A percentile compares a stretch with the other conserved stretches of the same genome.
Conservation (phyloP, 1,284 basidiomycete species). For the Leccinum huronense region DNA sequence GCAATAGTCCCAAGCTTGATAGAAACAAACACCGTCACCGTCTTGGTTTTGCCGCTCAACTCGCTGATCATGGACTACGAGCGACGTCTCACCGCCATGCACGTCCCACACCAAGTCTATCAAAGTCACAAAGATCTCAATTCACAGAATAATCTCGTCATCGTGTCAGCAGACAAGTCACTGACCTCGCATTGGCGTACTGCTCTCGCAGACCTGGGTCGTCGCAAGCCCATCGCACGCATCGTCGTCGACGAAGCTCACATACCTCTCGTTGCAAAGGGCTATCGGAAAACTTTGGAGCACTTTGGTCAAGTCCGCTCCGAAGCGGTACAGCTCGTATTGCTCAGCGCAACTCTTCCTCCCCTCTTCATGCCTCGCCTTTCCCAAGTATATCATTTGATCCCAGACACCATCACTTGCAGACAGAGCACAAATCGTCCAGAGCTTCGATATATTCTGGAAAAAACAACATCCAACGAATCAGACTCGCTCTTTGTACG, state of each 20-base stretch:
- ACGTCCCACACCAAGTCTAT: slow-evolving; percentile 7
- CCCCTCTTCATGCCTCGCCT: not conserved
- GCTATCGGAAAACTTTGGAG: not conserved
- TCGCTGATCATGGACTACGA: slow-evolving; percentile 15
- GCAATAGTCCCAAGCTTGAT: slow-evolving; percentile 11
- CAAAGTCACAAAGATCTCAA: not conserved
- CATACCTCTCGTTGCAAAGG: not conserved
- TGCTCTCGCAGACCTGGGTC: rapidly evolving
- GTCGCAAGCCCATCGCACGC: not conserved
- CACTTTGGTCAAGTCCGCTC: not conserved
- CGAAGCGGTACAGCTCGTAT: not conserved
- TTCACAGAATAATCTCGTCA: slow-evolving; percentile 2
- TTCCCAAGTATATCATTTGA: not conserved
- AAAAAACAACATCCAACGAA: too few species aligned
- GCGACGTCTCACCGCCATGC: not conserved
- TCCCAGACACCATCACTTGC: too few species aligned
- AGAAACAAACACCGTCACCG: not conserved
- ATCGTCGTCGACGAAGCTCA: slow-evolving; percentile 5
- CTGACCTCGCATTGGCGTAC: not conserved
- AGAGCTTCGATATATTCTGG: not conserved
- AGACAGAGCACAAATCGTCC: not conserved
- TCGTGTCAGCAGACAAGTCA: slow-evolving; percentile 12
- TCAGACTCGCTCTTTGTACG: too few species aligned
- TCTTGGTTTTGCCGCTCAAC: slow-evolving; percentile 10
- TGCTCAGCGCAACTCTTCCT: slow-evolving; percentile 1